Evolutionary conservation across 2,329 filamentous ascomycete species (phyloP).

Genomic region (Apiospora koreana): DNA sequence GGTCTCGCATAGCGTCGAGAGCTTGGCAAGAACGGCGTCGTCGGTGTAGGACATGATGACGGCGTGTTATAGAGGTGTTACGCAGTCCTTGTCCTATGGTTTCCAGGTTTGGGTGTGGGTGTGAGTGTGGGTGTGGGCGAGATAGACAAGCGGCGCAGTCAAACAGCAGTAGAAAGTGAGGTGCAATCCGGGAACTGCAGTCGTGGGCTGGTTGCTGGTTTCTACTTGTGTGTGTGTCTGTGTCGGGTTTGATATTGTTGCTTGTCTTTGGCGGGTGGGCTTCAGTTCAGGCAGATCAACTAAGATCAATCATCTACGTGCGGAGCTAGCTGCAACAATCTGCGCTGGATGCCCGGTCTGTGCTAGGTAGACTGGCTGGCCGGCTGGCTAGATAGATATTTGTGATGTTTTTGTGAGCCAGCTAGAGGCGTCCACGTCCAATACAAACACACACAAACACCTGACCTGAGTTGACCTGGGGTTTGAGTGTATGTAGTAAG

Average conservation of each 20-base stretch:
- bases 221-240: slow-evolving; percentile 11
- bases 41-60: slow-evolving; percentile 86
- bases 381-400: background rate
- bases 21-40: slow-evolving; percentile 91
- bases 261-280: slow-evolving; percentile 6
- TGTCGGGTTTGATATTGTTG: background rate
- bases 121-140: background rate
- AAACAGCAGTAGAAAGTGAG: background rate
- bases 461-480: background rate
- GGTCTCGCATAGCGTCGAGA: slow-evolving; percentile 93
- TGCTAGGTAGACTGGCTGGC: slow-evolving; percentile 1
- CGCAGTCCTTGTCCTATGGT: background rate
- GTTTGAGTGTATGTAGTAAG: background rate
- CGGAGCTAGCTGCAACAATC: slow-evolving; percentile 15
- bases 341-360: slow-evolving; percentile 15
- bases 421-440: slow-evolving; percentile 8
- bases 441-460: background rate
- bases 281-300: slow-evolving; percentile 10
- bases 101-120: background rate
- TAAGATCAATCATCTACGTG: slow-evolving; percentile 11
- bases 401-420: slow-evolving; percentile 6
- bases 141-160: background rate
- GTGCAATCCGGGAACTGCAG: background rate
- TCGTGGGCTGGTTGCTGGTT: background rate
- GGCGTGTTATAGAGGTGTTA: slow-evolving; percentile 5